A percentile compares a stretch with the other conserved stretches of the same genome.
These are phyloP conservation scores for Saccharomyces hybrid DNA, from an alignment of 1,139 yeast genomes.

Conservation along the genomic window DNA sequence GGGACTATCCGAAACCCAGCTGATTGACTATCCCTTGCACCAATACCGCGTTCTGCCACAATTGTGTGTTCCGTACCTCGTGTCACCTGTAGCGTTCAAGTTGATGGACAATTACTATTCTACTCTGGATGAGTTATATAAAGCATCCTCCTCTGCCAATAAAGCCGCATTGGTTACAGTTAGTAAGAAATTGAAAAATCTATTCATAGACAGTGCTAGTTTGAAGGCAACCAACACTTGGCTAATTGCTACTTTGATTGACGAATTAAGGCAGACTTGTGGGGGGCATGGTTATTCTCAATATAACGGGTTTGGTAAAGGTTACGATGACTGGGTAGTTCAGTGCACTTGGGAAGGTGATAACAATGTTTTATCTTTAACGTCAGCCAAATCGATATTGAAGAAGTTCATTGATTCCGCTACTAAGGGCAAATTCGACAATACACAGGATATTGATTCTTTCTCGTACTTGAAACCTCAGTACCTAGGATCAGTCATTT, in stretches of 20 bases:
- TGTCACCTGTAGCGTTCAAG: constrained; percentile 66
- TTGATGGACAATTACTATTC: constrained; percentile 47
- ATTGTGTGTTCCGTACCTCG: constrained; percentile 71
- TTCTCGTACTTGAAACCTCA: constrained; percentile 40
- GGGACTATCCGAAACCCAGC: constrained; percentile 44
- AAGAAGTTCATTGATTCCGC: constrained; percentile 43
- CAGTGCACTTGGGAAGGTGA: constrained; percentile 99
- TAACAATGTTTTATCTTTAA: constrained; percentile 75
- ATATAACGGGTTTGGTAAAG: constrained; percentile 84
- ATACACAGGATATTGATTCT: constrained; percentile 33
- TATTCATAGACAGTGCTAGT: constrained; percentile 82
- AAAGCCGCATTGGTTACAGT: constrained; percentile 41
- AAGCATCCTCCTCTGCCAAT: constrained; percentile 40
- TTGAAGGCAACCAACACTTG: constrained; percentile 87
- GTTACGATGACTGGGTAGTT: constrained; percentile 87
- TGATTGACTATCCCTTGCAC: constrained; percentile 78
- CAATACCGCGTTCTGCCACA: constrained; percentile 80
- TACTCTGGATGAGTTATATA: constrained; percentile 51
- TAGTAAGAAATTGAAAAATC: constrained; percentile 51
- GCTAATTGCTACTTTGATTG: constrained; percentile 72
- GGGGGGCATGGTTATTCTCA: constrained; percentile 96
- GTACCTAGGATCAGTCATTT: constrained; percentile 19
- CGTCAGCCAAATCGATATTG: constrained; percentile 71
- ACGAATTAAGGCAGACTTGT: constrained; percentile 89
- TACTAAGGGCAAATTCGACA: constrained; percentile 35